phyloP scores from a whole-genome alignment of 495 filamentous ascomycete species.

The Penicillium atrosanguineum region DNA sequence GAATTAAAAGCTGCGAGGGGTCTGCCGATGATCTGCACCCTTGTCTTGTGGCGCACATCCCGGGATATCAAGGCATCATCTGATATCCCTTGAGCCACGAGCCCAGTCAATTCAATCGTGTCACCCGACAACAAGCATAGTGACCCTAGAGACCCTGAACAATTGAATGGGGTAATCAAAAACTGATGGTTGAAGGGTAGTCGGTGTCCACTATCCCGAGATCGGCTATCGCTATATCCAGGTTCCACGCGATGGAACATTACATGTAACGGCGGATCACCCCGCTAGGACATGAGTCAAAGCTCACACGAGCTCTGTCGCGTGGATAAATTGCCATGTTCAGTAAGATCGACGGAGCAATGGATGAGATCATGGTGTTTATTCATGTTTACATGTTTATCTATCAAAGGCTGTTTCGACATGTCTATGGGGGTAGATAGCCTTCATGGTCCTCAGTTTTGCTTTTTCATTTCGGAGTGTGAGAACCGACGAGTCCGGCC shows the following conservation, averaged over 20 bases:
- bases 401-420: not conserved
- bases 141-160: no score
- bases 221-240: no score
- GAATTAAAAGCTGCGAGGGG: not conserved
- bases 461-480: slow-evolving; percentile 51
- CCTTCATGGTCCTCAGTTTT: slow-evolving; percentile 16
- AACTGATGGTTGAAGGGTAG: no score
- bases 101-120: no score
- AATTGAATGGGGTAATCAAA: no score
- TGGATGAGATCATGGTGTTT: not conserved
- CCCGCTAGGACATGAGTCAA: not conserved
- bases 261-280: not conserved
- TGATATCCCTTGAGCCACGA: not conserved
- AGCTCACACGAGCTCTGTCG: not conserved
- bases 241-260: not conserved
- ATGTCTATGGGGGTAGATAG: not conserved
- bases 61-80: not conserved
- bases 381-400: not conserved
- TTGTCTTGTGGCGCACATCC: not conserved
- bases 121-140: no score
- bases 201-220: no score
- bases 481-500: slow-evolving; percentile 59
- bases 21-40: not conserved
- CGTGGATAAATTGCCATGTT: not conserved
- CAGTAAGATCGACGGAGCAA: not conserved